A percentile compares a stretch with the other conserved stretches of the same genome.
Evolutionary conservation across 495 filamentous ascomycete genomes (phyloP).

Genomic region (Sordaria brevicollis): DNA sequence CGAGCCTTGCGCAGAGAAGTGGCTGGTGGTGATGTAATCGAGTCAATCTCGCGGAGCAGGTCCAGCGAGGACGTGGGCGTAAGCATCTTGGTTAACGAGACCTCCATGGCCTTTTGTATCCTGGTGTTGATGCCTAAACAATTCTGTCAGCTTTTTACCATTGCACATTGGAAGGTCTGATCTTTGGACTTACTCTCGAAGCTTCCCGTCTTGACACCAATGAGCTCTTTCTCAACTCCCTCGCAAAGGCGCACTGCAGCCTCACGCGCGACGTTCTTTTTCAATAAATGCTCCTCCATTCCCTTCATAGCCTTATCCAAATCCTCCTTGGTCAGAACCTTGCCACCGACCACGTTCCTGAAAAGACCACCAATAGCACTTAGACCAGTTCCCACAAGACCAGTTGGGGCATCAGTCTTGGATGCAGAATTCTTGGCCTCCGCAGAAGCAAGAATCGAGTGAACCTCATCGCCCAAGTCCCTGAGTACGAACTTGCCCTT

Average conservation of each 20-base stretch:
- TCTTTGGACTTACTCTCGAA: slow-evolving; percentile 61
- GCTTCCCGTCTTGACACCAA: slow-evolving; percentile 83
- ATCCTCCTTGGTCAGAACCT: slow-evolving; percentile 76
- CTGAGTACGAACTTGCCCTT: slow-evolving; percentile 91
- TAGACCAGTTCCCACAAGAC: slow-evolving; percentile 66
- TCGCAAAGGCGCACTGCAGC: slow-evolving; percentile 87
- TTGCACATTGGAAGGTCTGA: neutral
- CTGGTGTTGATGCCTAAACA: slow-evolving; percentile 59
- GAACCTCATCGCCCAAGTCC: slow-evolving; percentile 87
- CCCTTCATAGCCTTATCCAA: slow-evolving; percentile 83
- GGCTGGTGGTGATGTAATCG: slow-evolving; percentile 53
- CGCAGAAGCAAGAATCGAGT: slow-evolving; percentile 70
- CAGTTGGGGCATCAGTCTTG: slow-evolving; percentile 33
- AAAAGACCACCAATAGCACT: slow-evolving; percentile 78
- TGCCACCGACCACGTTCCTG: slow-evolving; percentile 88
- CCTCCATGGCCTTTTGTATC: slow-evolving; percentile 75
- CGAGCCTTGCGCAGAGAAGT: slow-evolving; percentile 47
- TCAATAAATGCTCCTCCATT: slow-evolving; percentile 91
- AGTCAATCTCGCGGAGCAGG: slow-evolving; percentile 82
- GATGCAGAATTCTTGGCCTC: slow-evolving; percentile 46
- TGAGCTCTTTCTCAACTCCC: slow-evolving; percentile 76
- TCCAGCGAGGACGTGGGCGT: slow-evolving; percentile 93
- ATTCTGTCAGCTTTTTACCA: slow-evolving; percentile 1
- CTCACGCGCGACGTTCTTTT: slow-evolving; percentile 94
- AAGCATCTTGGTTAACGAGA: slow-evolving; percentile 84